phyloP scores from a whole-genome alignment of 495 filamentous ascomycete genomes.

The Penicillium pulvis region DNA sequence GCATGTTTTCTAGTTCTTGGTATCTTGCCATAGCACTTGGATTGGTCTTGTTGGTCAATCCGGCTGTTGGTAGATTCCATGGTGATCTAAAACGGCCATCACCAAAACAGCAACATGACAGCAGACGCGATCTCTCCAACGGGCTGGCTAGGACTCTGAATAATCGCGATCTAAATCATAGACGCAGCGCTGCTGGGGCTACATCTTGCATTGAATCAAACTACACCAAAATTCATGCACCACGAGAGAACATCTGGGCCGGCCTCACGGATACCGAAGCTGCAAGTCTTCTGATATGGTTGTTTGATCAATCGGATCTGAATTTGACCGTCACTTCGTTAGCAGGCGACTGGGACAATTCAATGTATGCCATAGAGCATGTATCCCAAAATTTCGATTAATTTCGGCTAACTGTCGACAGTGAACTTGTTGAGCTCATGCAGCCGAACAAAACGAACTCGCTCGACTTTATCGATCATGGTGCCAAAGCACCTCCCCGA shows the following conservation, averaged over 20 bases:
- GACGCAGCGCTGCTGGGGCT: not conserved
- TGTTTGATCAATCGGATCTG: not conserved
- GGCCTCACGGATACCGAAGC: not conserved
- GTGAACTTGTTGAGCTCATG: slow-evolving; percentile 5
- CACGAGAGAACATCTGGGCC: not conserved
- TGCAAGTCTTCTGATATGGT: not conserved
- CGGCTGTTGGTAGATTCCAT: not conserved
- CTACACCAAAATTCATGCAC: not conserved
- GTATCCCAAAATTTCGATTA: not conserved
- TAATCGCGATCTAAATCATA: not conserved
- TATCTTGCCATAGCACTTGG: not conserved
- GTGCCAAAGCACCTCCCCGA: not conserved
- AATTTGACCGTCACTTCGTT: not conserved
- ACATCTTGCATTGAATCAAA: not conserved
- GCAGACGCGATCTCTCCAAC: not conserved
- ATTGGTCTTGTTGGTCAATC: not conserved
- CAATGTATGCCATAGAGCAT: not conserved
- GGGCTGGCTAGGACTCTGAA: not conserved
- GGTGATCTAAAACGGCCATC: not conserved
- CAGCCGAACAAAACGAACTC: not conserved
- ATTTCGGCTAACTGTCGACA: not conserved
- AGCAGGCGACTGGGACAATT: not conserved
- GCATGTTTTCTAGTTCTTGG: not conserved
- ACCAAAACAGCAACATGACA: not conserved
- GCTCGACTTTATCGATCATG: not conserved